A percentile compares a stretch with the other conserved stretches of the same genome.
Conservation (phyloP, 441 rosid species). For the Adansonia rubrostipa region DNA sequence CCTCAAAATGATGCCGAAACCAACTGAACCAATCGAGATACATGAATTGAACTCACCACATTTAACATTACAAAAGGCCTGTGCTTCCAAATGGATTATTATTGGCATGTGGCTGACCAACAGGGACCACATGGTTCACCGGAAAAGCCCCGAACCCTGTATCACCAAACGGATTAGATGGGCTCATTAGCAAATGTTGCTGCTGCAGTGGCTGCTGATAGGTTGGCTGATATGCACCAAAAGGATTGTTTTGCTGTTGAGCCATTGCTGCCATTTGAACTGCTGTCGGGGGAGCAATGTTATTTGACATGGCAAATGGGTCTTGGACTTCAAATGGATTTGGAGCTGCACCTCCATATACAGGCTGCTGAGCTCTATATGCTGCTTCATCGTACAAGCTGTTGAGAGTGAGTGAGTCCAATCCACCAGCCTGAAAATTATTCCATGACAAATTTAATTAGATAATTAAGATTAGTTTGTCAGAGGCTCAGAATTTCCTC, state of each 20-base stretch:
- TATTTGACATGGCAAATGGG: slow-evolving; percentile 64
- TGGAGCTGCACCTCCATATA: slow-evolving; percentile 79
- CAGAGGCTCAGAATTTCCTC: not conserved
- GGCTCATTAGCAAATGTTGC: slow-evolving; percentile 48
- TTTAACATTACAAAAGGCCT: slow-evolving; percentile 57
- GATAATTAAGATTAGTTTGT: not conserved
- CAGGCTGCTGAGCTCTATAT: slow-evolving; percentile 83
- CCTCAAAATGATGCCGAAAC: slow-evolving; percentile 11
- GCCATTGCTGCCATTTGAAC: slow-evolving; percentile 60
- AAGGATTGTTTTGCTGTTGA: slow-evolving; percentile 68
- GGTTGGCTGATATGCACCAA: slow-evolving; percentile 65
- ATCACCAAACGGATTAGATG: slow-evolving; percentile 78
- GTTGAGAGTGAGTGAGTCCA: slow-evolving; percentile 83
- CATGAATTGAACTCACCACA: slow-evolving; percentile 22
- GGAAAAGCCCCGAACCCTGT: slow-evolving; percentile 65
- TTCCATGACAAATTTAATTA: not conserved
- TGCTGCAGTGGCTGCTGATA: slow-evolving; percentile 49
- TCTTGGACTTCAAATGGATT: slow-evolving; percentile 86
- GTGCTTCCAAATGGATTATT: slow-evolving; percentile 81
- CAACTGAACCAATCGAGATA: slow-evolving; percentile 27
- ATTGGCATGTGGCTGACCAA: slow-evolving; percentile 40
- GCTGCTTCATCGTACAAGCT: slow-evolving; percentile 85
- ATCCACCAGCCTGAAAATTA: slow-evolving; percentile 78
- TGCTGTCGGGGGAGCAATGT: slow-evolving; percentile 46
- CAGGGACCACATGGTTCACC: slow-evolving; percentile 37